These are phyloP conservation scores for Misopates orontium DNA, from an alignment of 257 asterid species.

Conservation along the genomic window DNA sequence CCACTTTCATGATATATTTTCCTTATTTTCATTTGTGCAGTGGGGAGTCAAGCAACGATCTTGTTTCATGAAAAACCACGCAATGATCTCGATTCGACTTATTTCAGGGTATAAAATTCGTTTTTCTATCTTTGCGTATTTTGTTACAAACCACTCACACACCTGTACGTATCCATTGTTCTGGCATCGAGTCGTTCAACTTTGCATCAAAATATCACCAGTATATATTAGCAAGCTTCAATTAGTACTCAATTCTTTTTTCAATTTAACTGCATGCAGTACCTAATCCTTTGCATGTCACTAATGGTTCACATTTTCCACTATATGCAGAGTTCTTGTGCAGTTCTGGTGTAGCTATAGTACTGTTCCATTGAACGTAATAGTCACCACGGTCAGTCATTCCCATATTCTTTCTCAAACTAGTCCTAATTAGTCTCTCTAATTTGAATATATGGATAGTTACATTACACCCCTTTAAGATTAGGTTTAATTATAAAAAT, in stretches of 20 bases:
- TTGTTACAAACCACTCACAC: neutral
- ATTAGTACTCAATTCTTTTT: neutral
- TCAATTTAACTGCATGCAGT: too few species aligned
- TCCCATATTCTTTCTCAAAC: neutral
- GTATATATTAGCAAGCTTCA: neutral
- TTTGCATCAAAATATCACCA: neutral
- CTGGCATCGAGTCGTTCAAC: neutral
- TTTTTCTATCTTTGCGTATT: neutral
- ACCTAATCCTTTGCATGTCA: too few species aligned
- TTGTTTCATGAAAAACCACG: conserved; percentile 84
- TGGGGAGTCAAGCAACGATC: conserved; percentile 78
- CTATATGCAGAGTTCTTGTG: conserved; percentile 61
- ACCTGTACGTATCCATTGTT: neutral
- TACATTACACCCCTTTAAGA: too few species aligned
- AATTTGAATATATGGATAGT: neutral
- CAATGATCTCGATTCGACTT: conserved; percentile 60
- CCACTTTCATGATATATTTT: neutral
- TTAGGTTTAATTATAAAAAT: too few species aligned
- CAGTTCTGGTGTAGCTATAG: conserved; percentile 95
- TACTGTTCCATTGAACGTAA: conserved; percentile 74
- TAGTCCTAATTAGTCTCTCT: neutral
- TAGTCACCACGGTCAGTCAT: conserved; percentile 68
- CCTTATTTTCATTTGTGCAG: conserved; percentile 36
- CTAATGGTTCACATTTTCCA: neutral
- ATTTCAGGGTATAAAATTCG: conserved; percentile 53